A percentile compares a stretch with the other conserved stretches of the same genome.
Conservation (phyloP, 2,329 filamentous ascomycete species). For the Tolypocladium inflatum region DNA sequence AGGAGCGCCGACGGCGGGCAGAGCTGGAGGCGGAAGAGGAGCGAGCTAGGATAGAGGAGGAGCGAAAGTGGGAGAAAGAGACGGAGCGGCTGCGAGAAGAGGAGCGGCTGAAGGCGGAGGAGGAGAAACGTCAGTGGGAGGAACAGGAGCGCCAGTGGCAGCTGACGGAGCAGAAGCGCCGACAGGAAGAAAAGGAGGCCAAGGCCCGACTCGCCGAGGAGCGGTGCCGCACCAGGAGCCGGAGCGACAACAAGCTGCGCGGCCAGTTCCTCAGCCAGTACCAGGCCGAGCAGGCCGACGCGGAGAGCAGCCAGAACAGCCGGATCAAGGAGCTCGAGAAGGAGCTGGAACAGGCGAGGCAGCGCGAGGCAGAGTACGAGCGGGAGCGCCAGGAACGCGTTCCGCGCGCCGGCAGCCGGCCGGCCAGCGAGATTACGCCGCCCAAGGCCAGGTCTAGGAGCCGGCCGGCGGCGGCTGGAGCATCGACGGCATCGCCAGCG, state of each 20-base stretch:
- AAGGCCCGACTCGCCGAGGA: slow-evolving; percentile 60
- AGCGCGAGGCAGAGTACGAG: slow-evolving; percentile 56
- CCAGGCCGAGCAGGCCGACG: slow-evolving; percentile 52
- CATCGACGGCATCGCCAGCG: not conserved
- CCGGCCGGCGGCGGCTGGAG: slow-evolving; percentile 5
- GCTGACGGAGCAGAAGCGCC: slow-evolving; percentile 61
- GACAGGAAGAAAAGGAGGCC: slow-evolving; percentile 63
- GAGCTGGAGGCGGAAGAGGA: slow-evolving; percentile 51
- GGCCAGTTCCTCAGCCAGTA: slow-evolving; percentile 86
- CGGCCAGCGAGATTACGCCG: slow-evolving; percentile 4
- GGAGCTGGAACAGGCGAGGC: slow-evolving; percentile 51
- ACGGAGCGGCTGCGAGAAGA: slow-evolving; percentile 48
- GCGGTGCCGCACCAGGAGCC: slow-evolving; percentile 49
- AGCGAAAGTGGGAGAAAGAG: slow-evolving; percentile 58
- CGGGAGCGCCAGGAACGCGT: slow-evolving; percentile 41
- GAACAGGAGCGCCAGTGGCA: slow-evolving; percentile 72
- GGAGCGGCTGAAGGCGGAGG: slow-evolving; percentile 51
- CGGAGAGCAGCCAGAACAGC: slow-evolving; percentile 42
- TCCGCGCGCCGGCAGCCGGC: slow-evolving; percentile 23
- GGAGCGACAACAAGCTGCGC: slow-evolving; percentile 60
- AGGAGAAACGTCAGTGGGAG: slow-evolving; percentile 66
- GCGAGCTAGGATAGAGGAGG: slow-evolving; percentile 51
- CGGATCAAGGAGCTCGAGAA: slow-evolving; percentile 75
- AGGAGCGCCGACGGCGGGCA: slow-evolving; percentile 34
- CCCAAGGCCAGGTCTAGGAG: slow-evolving; percentile 13